phyloP scores from a whole-genome alignment of 164 flowering plant species.

The Protea cynaroides region DNA sequence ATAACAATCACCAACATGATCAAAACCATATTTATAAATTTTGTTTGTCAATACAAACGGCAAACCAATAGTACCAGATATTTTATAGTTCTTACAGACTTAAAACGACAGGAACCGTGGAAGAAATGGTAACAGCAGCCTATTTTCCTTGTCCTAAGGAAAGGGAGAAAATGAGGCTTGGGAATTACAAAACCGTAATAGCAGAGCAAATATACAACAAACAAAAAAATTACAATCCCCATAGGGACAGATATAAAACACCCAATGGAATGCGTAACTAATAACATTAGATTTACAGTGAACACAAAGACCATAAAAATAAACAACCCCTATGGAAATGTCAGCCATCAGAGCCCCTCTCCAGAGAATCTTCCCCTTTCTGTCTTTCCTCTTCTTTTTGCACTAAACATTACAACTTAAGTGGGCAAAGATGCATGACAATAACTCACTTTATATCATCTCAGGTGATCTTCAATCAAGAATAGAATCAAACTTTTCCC shows the following conservation, averaged over 20 bases:
- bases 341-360: neutral
- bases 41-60: neutral
- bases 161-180: neutral
- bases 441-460: constrained; percentile 5
- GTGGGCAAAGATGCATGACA: constrained; percentile 5
- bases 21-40: neutral
- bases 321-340: neutral
- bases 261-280: neutral
- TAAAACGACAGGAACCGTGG: neutral
- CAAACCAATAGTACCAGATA: constrained; percentile 3
- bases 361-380: neutral
- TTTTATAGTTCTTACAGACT: neutral
- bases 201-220: neutral
- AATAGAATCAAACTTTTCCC: constrained; percentile 18
- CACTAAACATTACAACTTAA: neutral
- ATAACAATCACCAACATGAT: neutral
- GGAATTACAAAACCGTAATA: neutral
- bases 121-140: neutral
- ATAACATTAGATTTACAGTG: constrained; percentile 14
- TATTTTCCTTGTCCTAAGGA: neutral
- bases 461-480: constrained; percentile 12
- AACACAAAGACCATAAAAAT: constrained; percentile 1
- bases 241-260: neutral
- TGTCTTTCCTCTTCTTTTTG: neutral
- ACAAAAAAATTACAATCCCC: neutral